Conservation (phyloP, 2,329 filamentous ascomycete species). For the Trichophyton schoenleinii region DNA sequence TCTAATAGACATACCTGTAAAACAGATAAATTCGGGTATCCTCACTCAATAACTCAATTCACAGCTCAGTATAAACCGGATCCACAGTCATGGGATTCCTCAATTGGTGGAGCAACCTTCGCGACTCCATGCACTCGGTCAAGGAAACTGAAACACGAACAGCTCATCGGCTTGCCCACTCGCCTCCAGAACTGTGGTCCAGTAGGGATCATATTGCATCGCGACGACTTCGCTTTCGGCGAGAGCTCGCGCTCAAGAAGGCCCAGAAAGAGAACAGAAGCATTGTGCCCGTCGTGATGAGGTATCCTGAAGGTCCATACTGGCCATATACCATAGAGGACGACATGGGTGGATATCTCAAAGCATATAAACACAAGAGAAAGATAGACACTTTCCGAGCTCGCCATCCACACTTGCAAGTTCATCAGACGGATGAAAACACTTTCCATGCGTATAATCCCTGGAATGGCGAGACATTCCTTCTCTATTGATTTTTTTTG, state of each 20-base stretch:
- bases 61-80: background rate
- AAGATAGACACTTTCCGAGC: background rate
- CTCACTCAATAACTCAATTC: background rate
- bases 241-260: slow-evolving; percentile 1
- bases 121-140: slow-evolving; percentile 8
- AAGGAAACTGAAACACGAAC: slow-evolving; percentile 6
- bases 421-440: background rate
- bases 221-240: slow-evolving; percentile 10
- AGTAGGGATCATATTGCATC: slow-evolving; percentile 11
- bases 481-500: background rate
- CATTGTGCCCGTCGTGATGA: background rate
- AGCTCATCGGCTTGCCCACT: slow-evolving; percentile 5
- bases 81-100: background rate
- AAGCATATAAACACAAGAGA: background rate
- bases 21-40: background rate
- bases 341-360: background rate
- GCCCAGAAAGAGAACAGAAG: background rate
- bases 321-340: slow-evolving; percentile 9
- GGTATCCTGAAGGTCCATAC: slow-evolving; percentile 10
- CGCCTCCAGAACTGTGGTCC: slow-evolving; percentile 13
- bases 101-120: slow-evolving; percentile 9
- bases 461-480: background rate
- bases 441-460: background rate
- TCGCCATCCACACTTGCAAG: background rate
- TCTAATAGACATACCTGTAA: background rate